Conservation (phyloP, 768 basidiomycete genomes). For the Rhizopogon vinicolor region DNA sequence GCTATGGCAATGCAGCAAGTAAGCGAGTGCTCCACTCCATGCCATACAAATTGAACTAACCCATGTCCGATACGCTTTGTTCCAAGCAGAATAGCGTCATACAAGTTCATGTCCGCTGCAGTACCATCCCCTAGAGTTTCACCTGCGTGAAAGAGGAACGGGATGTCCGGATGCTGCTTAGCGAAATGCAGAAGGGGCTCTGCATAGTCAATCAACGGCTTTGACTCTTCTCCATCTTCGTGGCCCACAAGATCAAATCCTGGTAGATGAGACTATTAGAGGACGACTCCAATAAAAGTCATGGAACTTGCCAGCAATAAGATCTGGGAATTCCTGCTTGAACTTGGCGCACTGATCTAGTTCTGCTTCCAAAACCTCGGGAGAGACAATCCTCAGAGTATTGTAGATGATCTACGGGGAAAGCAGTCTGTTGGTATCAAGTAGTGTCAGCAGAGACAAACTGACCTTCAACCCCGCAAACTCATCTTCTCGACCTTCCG, state of each 20-base stretch:
- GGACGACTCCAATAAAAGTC: not conserved
- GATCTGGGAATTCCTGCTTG: conserved; percentile 41
- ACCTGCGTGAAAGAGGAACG: conserved; percentile 46
- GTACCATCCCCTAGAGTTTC: conserved; percentile 45
- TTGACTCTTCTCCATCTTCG: conserved; percentile 31
- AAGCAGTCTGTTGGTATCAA: not conserved
- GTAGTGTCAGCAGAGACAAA: not conserved
- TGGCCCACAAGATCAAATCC: conserved; percentile 49
- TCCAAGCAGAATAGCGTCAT: conserved; percentile 45
- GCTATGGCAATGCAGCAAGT: conserved; percentile 10
- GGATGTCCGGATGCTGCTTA: conserved; percentile 34
- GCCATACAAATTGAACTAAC: conserved; percentile 15
- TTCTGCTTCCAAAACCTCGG: conserved; percentile 37
- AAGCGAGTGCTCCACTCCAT: not conserved
- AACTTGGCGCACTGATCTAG: conserved; percentile 38
- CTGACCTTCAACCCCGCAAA: conserved; percentile 38
- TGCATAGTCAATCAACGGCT: conserved; percentile 35
- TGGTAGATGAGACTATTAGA: conserved; percentile 3
- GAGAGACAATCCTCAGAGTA: conserved; percentile 29
- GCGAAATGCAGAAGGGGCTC: conserved; percentile 33
- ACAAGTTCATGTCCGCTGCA: conserved; percentile 40
- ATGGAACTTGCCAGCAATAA: conserved; percentile 33
- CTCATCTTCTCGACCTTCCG: conserved; percentile 33
- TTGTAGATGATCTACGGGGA: conserved; percentile 37
- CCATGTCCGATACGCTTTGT: conserved; percentile 49